These are phyloP conservation scores for Clausena lansium DNA, from an alignment of 345 rosid genomes.

Conservation along the genomic window DNA sequence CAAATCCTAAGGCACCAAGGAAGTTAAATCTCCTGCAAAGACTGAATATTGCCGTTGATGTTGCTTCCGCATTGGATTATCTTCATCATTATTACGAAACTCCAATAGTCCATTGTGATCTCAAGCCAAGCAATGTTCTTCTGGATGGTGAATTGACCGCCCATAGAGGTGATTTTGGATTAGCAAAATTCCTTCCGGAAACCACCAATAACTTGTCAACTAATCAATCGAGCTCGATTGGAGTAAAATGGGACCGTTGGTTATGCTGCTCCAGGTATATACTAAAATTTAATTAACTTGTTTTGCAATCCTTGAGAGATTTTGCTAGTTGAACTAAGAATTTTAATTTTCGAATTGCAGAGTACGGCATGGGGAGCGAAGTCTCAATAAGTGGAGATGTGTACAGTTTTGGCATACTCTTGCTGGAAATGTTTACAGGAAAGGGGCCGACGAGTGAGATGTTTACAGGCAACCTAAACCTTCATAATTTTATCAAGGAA, in stretches of 20 bases:
- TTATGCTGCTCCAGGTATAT: conserved; percentile 30
- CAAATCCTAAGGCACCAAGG: not conserved
- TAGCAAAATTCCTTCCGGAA: not conserved
- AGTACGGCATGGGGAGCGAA: conserved; percentile 33
- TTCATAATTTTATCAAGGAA: conserved; percentile 14
- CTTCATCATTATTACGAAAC: conserved; percentile 18
- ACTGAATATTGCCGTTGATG: not conserved
- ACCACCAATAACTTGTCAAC: not conserved
- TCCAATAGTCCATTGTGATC: conserved; percentile 26
- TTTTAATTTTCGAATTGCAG: conserved; percentile 3
- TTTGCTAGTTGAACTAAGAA: not conserved
- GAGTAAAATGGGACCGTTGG: conserved; percentile 3
- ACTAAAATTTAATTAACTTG: not conserved
- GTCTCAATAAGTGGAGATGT: conserved; percentile 27
- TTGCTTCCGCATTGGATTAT: conserved; percentile 21
- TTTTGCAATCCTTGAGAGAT: no score
- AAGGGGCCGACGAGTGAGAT: conserved; percentile 23
- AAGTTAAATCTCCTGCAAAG: conserved; percentile 1
- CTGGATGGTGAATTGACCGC: conserved; percentile 3
- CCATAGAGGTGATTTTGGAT: conserved; percentile 7
- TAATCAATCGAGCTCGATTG: not conserved
- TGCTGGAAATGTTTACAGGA: conserved; percentile 31
- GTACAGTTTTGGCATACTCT: conserved; percentile 31
- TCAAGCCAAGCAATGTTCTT: conserved; percentile 15
- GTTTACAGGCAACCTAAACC: conserved; percentile 22